Percentiles rank a stretch among this genome's conserved stretches.
Evolutionary conservation across 176 grass and related monocot species (phyloP).

Genomic region (Zoysia pacifica): DNA sequence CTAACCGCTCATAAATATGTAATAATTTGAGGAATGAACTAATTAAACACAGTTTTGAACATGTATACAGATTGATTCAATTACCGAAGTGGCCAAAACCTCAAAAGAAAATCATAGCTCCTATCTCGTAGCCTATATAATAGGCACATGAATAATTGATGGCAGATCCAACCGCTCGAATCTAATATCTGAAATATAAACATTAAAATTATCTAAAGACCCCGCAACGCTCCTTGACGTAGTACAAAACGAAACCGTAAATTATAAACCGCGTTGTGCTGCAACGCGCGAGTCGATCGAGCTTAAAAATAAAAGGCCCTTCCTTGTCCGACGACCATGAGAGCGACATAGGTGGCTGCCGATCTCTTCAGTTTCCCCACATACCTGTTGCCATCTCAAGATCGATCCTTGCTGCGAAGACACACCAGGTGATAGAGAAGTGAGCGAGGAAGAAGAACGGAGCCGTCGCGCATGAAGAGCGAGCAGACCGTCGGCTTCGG

Average conservation of each 20-base stretch:
- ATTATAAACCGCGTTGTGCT: slow-evolving; percentile 31
- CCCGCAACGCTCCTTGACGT: slow-evolving; percentile 40
- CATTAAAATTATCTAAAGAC: slow-evolving; percentile 57
- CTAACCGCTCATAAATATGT: background rate
- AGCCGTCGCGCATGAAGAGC: slow-evolving; percentile 32
- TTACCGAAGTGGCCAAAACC: background rate
- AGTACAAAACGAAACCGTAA: slow-evolving; percentile 41
- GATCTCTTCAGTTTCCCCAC: slow-evolving; percentile 36
- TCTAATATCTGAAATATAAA: slow-evolving; percentile 39
- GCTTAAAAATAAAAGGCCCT: slow-evolving; percentile 13
- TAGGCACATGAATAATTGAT: slow-evolving; percentile 34
- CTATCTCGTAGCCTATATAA: background rate
- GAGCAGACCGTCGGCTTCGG: slow-evolving; percentile 48
- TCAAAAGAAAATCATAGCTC: background rate
- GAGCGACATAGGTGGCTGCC: slow-evolving; percentile 34
- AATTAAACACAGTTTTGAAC: background rate
- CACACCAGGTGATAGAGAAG: slow-evolving; percentile 6
- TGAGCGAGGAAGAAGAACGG: slow-evolving; percentile 18
- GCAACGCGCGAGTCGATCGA: slow-evolving; percentile 11
- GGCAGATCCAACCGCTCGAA: slow-evolving; percentile 39
- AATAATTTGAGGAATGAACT: background rate
- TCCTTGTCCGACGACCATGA: slow-evolving; percentile 24
- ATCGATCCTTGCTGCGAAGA: background rate
- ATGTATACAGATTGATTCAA: background rate
- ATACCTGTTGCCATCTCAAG: slow-evolving; percentile 14